Percentiles rank a stretch among this genome's conserved stretches.
phyloP scores from a whole-genome alignment of 2,329 filamentous ascomycete species.

The Aureobasidium sp. region DNA sequence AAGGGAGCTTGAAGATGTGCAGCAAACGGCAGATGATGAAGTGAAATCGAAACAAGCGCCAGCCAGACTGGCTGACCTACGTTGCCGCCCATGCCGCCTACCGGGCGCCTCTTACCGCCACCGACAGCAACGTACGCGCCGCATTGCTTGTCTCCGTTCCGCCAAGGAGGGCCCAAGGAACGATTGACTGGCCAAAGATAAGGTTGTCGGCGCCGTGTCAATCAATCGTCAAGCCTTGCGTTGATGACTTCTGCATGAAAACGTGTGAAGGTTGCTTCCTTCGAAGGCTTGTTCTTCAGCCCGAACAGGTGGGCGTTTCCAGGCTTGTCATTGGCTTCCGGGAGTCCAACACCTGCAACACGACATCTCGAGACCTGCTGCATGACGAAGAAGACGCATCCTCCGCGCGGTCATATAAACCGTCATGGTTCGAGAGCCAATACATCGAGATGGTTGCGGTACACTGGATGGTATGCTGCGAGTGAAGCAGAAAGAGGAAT shows the following conservation, averaged over 20 bases:
- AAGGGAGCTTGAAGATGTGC: neutral
- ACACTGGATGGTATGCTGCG: neutral
- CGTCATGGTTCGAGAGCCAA: neutral
- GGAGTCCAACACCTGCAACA: neutral
- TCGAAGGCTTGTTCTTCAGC: neutral
- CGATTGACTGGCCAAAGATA: neutral
- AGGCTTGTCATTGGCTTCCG: neutral
- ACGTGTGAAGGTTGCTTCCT: neutral
- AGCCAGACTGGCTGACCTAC: neutral
- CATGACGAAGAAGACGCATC: neutral
- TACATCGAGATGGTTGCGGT: neutral
- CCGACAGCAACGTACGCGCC: neutral
- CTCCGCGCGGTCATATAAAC: neutral
- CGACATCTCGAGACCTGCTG: neutral
- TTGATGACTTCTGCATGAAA: neutral
- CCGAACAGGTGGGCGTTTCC: neutral
- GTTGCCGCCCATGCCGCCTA: neutral
- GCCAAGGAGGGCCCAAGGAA: neutral
- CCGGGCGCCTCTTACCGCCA: neutral
- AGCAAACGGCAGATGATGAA: neutral
- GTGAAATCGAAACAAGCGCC: constrained; percentile 1
- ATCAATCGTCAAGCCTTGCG: neutral
- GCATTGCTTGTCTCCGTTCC: neutral
- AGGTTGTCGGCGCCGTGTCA: neutral
- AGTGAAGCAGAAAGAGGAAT: neutral